Evolutionary conservation across 2,329 filamentous ascomycete species (phyloP).

Genomic region (Teratosphaeria zuluensis): DNA sequence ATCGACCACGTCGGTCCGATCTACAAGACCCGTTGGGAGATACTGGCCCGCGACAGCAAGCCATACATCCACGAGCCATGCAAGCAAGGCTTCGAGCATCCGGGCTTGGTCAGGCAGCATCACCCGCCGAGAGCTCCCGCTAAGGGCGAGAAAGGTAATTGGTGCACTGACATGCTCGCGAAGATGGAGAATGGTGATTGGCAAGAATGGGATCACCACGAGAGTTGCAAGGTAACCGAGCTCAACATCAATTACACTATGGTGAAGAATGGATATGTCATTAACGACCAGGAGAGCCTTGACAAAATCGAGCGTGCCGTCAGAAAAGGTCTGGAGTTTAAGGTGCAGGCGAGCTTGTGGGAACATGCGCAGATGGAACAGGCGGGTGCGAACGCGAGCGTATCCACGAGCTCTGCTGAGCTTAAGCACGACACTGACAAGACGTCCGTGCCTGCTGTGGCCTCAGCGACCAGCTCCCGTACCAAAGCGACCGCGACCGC

Average conservation of each 20-base stretch:
- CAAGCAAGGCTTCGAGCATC: constrained; percentile 14
- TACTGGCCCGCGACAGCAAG: constrained; percentile 11
- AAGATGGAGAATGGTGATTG: constrained; percentile 1
- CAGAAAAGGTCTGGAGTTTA: background rate
- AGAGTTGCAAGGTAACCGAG: constrained; percentile 13
- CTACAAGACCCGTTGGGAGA: constrained; percentile 12
- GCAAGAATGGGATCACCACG: constrained; percentile 12
- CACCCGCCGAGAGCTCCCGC: constrained; percentile 5
- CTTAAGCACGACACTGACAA: background rate
- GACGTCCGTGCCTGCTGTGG: background rate
- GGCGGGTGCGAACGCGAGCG: background rate
- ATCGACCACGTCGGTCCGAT: constrained; percentile 12
- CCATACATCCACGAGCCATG: constrained; percentile 20
- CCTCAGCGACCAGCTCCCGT: background rate
- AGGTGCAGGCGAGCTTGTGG: background rate
- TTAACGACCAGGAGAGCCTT: constrained; percentile 13
- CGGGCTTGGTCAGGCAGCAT: constrained; percentile 16
- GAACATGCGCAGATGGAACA: background rate
- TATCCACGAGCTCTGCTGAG: background rate
- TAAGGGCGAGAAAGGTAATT: background rate
- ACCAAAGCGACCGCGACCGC: background rate
- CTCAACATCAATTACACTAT: constrained; percentile 11
- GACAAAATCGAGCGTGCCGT: constrained; percentile 14
- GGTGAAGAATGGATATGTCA: constrained; percentile 14
- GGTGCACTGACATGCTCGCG: background rate